Conservation (phyloP, 2,329 filamentous ascomycete genomes). For the Ascochyta viciae-villosae region DNA sequence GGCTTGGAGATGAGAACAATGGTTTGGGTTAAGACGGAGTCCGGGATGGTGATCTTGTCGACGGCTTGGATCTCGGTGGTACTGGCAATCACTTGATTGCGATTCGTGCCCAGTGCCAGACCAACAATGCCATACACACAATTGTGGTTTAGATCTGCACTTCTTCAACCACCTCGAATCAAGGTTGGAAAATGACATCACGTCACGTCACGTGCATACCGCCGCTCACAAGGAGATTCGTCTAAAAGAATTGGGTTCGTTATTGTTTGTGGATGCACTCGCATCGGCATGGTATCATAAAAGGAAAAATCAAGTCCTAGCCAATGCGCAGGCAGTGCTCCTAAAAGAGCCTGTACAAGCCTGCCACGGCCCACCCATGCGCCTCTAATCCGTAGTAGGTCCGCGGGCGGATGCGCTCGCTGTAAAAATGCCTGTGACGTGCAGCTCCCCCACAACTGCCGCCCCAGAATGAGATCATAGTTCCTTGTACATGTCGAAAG, state of each 20-base stretch:
- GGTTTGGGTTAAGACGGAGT: constrained; percentile 1
- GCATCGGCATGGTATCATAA: constrained; percentile 43
- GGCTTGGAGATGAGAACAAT: neutral
- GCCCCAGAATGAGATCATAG: constrained; percentile 6
- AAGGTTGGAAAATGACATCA: constrained; percentile 1
- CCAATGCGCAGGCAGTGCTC: constrained; percentile 12
- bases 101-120: too few relatives aligned
- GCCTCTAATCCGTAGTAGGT: constrained; percentile 11
- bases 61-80: neutral
- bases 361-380: constrained; percentile 29
- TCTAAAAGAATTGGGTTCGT: neutral
- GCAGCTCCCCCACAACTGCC: constrained; percentile 10
- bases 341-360: constrained; percentile 18
- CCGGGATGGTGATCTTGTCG: neutral
- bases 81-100: too few relatives aligned
- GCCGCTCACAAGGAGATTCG: neutral
- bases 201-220: constrained; percentile 12
- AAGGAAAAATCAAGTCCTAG: constrained; percentile 19
- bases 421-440: constrained; percentile 15
- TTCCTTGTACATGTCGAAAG: neutral
- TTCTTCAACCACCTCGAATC: neutral
- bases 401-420: constrained; percentile 15
- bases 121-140: neutral
- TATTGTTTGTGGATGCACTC: constrained; percentile 26
- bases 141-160: neutral